Conservation (phyloP, 345 rosid genomes). For the Ailanthus altissimus region DNA sequence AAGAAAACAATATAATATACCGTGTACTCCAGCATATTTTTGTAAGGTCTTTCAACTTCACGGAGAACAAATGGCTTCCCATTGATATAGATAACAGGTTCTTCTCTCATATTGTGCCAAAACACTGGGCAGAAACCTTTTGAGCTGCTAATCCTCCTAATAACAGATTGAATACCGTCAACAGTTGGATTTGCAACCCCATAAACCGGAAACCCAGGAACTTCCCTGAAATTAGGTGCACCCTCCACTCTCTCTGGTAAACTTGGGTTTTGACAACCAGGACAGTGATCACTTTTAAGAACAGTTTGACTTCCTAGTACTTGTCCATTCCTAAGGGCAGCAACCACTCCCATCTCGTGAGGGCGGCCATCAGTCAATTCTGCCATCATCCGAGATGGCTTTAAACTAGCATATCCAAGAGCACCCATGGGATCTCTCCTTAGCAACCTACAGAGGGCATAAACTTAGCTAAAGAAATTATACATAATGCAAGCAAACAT, state of each 20-base stretch:
- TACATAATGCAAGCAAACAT: neutral
- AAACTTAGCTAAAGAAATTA: slow-evolving; percentile 20
- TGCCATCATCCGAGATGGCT: slow-evolving; percentile 70
- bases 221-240: slow-evolving; percentile 97
- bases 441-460: slow-evolving; percentile 62
- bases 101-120: slow-evolving; percentile 99
- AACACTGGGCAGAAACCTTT: slow-evolving; percentile 75
- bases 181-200: slow-evolving; percentile 99
- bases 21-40: slow-evolving; percentile 96
- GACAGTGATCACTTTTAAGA: slow-evolving; percentile 96
- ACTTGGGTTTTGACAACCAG: slow-evolving; percentile 79
- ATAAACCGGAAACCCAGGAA: slow-evolving; percentile 96
- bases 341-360: slow-evolving; percentile 84
- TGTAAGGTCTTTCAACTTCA: slow-evolving; percentile 94
- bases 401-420: slow-evolving; percentile 68
- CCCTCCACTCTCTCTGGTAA: slow-evolving; percentile 96
- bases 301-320: slow-evolving; percentile 98
- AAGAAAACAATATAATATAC: slow-evolving; percentile 39
- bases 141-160: slow-evolving; percentile 80
- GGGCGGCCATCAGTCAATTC: slow-evolving; percentile 89
- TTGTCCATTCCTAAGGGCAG: slow-evolving; percentile 89
- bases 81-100: slow-evolving; percentile 93
- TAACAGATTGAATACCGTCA: slow-evolving; percentile 86
- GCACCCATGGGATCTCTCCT: slow-evolving; percentile 99
- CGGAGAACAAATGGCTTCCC: slow-evolving; percentile 99